Evolutionary conservation across 331 rosid species (phyloP).

Genomic region (Erythrophleum ivorense): DNA sequence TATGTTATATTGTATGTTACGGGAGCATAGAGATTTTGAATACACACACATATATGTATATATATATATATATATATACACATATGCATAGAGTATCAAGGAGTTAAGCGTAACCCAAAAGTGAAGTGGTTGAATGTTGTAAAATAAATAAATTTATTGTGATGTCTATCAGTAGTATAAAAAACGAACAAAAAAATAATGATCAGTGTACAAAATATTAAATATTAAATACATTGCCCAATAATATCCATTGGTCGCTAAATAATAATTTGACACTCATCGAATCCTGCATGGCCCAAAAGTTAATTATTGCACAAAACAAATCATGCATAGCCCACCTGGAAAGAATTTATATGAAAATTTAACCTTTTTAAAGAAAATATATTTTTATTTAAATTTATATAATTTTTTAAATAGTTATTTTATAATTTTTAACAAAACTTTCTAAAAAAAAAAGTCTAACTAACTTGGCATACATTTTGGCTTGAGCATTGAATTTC

Average conservation of each 20-base stretch:
- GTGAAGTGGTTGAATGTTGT: not conserved
- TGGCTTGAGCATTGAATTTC: too few species aligned
- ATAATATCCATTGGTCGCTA: not conserved
- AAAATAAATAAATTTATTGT: not conserved
- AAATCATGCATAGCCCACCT: too few species aligned
- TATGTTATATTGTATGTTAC: not conserved
- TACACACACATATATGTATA: not conserved
- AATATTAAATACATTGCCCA: not conserved
- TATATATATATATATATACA: too few species aligned
- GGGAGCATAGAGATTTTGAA: slow-evolving; percentile 10
- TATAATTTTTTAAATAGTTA: too few species aligned
- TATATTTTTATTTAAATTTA: too few species aligned
- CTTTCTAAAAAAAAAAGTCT: too few species aligned
- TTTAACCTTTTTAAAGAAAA: too few species aligned
- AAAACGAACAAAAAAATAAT: not conserved
- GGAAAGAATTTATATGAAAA: too few species aligned
- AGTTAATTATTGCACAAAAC: too few species aligned
- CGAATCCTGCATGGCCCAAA: not conserved
- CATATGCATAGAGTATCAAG: not conserved
- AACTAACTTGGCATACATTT: too few species aligned
- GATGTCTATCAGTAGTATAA: too few species aligned
- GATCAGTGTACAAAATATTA: not conserved
- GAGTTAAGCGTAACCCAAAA: not conserved
- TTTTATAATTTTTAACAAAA: too few species aligned
- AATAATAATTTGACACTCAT: not conserved